Evolutionary conservation across 805 yeast species (phyloP), one percentile per base, ranked within the genome.

Genomic region (Metschnikowia cerradonensis): DNA sequence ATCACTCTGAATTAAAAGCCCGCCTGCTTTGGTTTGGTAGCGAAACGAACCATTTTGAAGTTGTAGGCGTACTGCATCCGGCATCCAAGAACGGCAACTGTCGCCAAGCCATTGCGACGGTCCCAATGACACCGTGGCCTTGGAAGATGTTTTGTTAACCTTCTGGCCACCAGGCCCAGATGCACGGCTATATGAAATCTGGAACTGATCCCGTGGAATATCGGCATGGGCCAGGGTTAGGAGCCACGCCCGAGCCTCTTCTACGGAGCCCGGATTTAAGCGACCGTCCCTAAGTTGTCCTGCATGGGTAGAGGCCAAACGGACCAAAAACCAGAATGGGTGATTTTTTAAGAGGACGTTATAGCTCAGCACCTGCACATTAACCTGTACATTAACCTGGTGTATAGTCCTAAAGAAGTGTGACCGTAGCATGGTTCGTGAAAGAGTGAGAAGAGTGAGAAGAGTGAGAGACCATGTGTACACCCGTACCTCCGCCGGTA

Each of bases 151-250:
- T 58, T 88, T 88, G 65, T 88, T 88, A 10, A 89, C 95, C 60
- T 89, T 85, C 58, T 88, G 96, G 0, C 96, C 96, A 1, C 96
- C 96, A 0, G 96, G 89, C 0, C 96, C 96, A 33, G 90, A 80
- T 0, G 94, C 78, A 51, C 91, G 66, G 48, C 81, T 71, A 60
- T 67, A 84, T 3, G 73, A 55, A 1, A 78, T 61, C 2, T 68
- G 66, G 58, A 84, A 83, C 14, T 65, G 57, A 15, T 64, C 55
- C 13, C 68, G 62, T 0, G 88, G 88, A 2, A 84, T 70, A 6
- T 62, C 49, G 1, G 52, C 31, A 6, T 61, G 58, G 1, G 59
- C 54, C 49, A 75, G 66, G 0, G 47, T 38, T 3, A 56, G 49
- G 6, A 81, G 58, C 86, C 86, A 82, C 33, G 55, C 45, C 52